Base-by-base conservation (phyloP, 371 early-diverging fungal genomes). In the Mucor ambiguus region DNA sequence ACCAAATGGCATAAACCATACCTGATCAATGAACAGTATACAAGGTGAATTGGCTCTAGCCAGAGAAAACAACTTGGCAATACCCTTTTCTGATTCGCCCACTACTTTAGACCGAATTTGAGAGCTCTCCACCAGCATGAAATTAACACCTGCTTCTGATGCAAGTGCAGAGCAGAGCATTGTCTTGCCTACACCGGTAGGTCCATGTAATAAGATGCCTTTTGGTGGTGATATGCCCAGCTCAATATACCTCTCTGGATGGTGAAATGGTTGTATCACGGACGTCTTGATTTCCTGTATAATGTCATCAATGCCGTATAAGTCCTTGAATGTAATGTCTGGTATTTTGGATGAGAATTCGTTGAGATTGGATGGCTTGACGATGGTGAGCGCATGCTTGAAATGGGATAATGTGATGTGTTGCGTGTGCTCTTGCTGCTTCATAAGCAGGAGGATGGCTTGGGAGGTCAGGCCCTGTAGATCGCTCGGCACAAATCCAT, bases 101-200 rank as follows among this genome's bases (percentile, higher is more conserved):
- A 94, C 91, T 6, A 93, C 73, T 69, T 91, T 93, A 41, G 94
- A 94, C 44, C 92, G 81, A 32, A 94, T 75, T 74, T 92, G 91
- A 8, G 92, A 86, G 26, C 90, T 86, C 73, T 92, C 92, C 1
- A 90, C 89, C 59, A 89, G 81, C 80, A 93, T 89, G 63, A 88
- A 88, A 55, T 92, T 93, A 63, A 92, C 84, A 3, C 87, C 87
- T 4, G 84, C 72, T 46, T 95, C 96, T 18, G 91, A 89, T 0
- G 99, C 97, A 33, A 99, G 79, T 0, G 99, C 99, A 73, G 92
- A 91, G 44, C 99, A 98, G 2, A 99, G 80, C 89, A 94, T 86
- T 0, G 99, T 99, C 80, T 99, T 99, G 61, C 99, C 99, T 61
- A 98, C 98, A 11, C 99, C 99, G 3, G 99, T 98, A 9, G 99